phyloP scores from a whole-genome alignment of 345 rosid species.

The Salix exigua region DNA sequence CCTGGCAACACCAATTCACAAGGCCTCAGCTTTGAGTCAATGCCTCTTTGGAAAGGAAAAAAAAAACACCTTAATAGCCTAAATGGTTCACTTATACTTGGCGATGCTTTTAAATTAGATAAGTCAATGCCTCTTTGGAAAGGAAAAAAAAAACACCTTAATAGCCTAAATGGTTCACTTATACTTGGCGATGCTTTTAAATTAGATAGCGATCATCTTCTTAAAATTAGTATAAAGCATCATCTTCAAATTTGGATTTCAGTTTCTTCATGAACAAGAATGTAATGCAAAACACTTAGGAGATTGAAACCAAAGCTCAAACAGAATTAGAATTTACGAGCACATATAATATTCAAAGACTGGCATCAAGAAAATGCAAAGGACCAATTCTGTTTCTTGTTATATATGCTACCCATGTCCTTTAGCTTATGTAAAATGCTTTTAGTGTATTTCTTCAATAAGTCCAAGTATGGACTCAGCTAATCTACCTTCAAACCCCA shows the following conservation, averaged over 20 bases:
- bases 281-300: not conserved
- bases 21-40: not conserved
- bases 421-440: not conserved
- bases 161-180: not conserved
- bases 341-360: not conserved
- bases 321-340: not conserved
- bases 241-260: not conserved
- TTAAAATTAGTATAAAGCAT: not conserved
- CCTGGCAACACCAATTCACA: not conserved
- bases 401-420: not conserved
- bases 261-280: not conserved
- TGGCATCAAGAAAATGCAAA: not conserved
- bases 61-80: not conserved
- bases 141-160: not conserved
- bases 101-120: not conserved
- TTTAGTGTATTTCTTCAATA: slow-evolving; percentile 1
- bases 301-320: not conserved
- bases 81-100: not conserved
- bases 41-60: not conserved
- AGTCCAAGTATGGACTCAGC: not conserved
- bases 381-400: not conserved
- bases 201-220: not conserved
- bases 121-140: not conserved
- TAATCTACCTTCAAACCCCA: not conserved
- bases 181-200: not conserved